phyloP scores from a whole-genome alignment of 441 rosid genomes.

The Euphorbia schlechtendalii region DNA sequence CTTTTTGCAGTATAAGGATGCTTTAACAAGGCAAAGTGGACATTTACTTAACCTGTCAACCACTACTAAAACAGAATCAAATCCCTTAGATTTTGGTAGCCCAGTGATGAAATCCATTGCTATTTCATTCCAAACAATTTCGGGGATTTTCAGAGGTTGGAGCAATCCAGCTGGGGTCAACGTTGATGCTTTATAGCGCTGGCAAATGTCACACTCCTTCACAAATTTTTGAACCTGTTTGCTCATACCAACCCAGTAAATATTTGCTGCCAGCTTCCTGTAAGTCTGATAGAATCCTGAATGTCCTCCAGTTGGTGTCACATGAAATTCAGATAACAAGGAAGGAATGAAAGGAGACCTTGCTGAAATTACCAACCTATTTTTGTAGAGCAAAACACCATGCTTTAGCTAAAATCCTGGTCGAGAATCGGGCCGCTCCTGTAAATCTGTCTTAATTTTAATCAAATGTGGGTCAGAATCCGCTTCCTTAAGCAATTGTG shows the following conservation, averaged over 20 bases:
- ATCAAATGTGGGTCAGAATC: too few species aligned
- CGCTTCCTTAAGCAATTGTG: background rate
- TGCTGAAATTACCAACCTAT: background rate
- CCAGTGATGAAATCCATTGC: background rate
- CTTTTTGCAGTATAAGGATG: background rate
- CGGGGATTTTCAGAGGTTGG: background rate
- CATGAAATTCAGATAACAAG: background rate
- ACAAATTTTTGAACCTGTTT: background rate
- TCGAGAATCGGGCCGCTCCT: too few species aligned
- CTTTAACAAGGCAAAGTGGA: background rate
- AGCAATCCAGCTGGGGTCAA: background rate
- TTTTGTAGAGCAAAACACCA: too few species aligned
- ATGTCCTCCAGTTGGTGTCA: background rate
- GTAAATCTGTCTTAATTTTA: too few species aligned
- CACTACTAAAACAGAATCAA: background rate
- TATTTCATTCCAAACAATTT: background rate
- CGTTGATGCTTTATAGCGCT: background rate
- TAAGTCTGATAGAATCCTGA: background rate
- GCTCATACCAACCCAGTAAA: background rate
- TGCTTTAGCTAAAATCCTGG: too few species aligned
- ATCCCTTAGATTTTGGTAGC: background rate
- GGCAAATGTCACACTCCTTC: background rate
- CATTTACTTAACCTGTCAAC: background rate
- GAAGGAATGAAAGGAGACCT: background rate
- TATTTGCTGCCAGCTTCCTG: background rate